These are phyloP conservation scores for Hippophae tibetana DNA, from an alignment of 306 rosid genomes.

Conservation along the genomic window DNA sequence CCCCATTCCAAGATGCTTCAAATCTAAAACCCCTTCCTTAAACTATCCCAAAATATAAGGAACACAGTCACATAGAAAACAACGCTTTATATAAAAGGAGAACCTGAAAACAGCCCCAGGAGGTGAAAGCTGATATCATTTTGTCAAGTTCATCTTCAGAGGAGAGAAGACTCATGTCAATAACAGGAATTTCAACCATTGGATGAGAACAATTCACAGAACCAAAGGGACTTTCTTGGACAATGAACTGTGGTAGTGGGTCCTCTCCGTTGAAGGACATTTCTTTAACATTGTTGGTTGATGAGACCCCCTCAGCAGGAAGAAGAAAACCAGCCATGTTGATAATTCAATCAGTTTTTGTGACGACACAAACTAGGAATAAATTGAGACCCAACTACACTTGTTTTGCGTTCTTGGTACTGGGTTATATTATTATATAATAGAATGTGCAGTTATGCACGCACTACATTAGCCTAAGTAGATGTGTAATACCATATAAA, in stretches of 20 bases:
- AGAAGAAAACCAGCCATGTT: neutral
- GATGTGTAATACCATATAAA: no score
- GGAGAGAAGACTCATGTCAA: conserved; percentile 18
- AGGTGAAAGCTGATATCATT: conserved; percentile 24
- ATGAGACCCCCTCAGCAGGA: neutral
- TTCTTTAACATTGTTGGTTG: conserved; percentile 7
- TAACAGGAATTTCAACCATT: conserved; percentile 16
- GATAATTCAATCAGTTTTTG: no score
- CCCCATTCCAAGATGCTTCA: no score
- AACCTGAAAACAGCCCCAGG: conserved; percentile 42
- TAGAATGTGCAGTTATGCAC: no score
- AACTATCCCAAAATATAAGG: no score
- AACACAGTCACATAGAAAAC: no score
- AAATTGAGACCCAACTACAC: no score
- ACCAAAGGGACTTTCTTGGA: conserved; percentile 17
- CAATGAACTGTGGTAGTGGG: conserved; percentile 27
- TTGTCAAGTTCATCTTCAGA: conserved; percentile 21
- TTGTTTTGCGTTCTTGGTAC: no score
- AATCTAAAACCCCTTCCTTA: no score
- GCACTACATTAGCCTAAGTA: no score
- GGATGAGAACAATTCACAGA: conserved; percentile 9
- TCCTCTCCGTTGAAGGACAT: conserved; percentile 26
- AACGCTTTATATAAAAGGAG: neutral
- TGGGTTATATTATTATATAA: no score
- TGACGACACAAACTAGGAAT: no score